These are phyloP conservation scores for Golubevia sp. DNA, from an alignment of 1,284 basidiomycete species.

Conservation along the genomic window DNA sequence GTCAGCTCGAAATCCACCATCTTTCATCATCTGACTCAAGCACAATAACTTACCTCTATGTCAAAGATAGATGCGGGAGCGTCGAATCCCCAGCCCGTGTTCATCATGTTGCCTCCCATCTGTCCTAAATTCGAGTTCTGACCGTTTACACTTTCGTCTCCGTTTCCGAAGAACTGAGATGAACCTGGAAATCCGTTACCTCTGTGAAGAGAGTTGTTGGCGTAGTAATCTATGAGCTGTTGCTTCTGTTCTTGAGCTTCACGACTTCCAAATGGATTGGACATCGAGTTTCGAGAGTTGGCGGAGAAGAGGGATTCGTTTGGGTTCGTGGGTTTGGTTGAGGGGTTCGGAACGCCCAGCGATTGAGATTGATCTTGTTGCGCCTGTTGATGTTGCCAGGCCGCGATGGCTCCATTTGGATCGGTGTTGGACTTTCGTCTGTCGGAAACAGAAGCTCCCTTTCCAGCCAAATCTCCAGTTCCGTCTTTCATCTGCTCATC, in stretches of 20 bases:
- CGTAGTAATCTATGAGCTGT: slow-evolving; percentile 1
- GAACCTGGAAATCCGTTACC: not conserved
- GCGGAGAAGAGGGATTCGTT: not conserved
- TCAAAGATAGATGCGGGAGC: not conserved
- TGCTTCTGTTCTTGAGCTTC: not conserved
- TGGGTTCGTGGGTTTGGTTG: too few relatives aligned
- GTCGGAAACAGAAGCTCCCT: slow-evolving; percentile 1
- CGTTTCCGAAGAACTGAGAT: not conserved
- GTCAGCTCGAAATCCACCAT: not conserved
- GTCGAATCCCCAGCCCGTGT: not conserved
- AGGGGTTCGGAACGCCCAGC: not conserved
- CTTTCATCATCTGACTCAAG: not conserved
- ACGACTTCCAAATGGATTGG: not conserved
- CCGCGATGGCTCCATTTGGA: not conserved
- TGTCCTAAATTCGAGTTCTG: not conserved
- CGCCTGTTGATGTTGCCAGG: slow-evolving; percentile 4
- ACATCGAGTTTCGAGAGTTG: not conserved
- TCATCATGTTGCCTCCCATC: not conserved
- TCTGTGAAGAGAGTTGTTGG: not conserved
- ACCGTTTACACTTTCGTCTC: too few relatives aligned
- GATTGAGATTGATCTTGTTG: slow-evolving; percentile 12
- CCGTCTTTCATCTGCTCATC: slow-evolving; percentile 13
- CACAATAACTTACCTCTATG: not conserved
- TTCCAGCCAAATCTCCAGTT: not conserved
- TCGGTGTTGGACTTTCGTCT: not conserved